These are phyloP conservation scores for Populus ilicifolia DNA, from an alignment of 345 rosid species.

Conservation along the genomic window DNA sequence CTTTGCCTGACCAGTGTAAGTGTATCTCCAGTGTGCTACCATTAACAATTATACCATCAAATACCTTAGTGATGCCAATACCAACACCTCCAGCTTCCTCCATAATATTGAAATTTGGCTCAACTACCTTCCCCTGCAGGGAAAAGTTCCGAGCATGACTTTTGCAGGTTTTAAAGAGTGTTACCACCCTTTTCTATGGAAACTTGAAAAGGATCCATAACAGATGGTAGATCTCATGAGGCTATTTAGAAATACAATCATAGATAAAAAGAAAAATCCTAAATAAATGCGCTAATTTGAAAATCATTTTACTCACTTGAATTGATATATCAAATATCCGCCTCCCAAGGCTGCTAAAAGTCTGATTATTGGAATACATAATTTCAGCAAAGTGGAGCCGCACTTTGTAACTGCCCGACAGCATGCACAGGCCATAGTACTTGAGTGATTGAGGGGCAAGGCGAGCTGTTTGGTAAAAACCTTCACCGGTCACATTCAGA, in stretches of 20 bases:
- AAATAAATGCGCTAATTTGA: not conserved
- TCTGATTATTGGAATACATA: slow-evolving; percentile 47
- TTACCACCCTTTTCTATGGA: not conserved
- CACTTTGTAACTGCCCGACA: slow-evolving; percentile 50
- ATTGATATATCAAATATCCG: slow-evolving; percentile 73
- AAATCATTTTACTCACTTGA: slow-evolving; percentile 46
- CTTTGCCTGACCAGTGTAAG: slow-evolving; percentile 78
- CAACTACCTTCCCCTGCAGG: slow-evolving; percentile 51
- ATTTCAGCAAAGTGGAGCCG: slow-evolving; percentile 87
- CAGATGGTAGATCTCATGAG: not conserved
- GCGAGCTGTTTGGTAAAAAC: slow-evolving; percentile 55
- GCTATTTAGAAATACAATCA: not conserved
- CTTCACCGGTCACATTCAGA: slow-evolving; percentile 32
- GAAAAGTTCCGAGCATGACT: not conserved
- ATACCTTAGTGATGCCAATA: slow-evolving; percentile 19
- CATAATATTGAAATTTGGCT: slow-evolving; percentile 54
- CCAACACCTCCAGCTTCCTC: slow-evolving; percentile 77
- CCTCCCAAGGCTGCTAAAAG: slow-evolving; percentile 57
- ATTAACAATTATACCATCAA: slow-evolving; percentile 38
- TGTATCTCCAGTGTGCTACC: slow-evolving; percentile 72
- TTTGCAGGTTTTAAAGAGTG: not conserved
- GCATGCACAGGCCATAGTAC: slow-evolving; percentile 78
- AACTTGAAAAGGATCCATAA: not conserved
- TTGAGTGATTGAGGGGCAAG: slow-evolving; percentile 68
- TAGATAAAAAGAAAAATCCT: not conserved